Evolutionary conservation across 208 protist genomes (phyloP).

Genomic region (Wallacemonas sp.): DNA sequence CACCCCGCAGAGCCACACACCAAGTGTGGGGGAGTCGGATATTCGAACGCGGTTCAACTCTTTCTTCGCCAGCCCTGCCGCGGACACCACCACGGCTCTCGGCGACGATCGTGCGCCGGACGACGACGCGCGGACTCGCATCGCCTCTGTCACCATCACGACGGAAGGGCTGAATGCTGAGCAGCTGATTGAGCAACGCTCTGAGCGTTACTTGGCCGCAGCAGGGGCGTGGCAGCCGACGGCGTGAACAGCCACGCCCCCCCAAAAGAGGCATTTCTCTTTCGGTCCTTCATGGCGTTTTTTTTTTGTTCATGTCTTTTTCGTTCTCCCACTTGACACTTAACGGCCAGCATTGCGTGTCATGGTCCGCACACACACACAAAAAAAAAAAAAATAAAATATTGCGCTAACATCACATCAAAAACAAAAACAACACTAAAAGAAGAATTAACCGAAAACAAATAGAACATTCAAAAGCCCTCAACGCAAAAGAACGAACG

Average conservation of each 20-base stretch:
- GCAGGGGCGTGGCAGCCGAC: too few relatives aligned
- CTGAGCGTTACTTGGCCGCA: neutral
- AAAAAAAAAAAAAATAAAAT: neutral
- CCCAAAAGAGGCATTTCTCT: too few relatives aligned
- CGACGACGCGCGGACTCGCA: neutral
- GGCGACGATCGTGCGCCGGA: neutral
- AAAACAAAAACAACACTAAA: neutral
- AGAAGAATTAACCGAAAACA: neutral
- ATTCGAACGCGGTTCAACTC: slow-evolving; percentile 9
- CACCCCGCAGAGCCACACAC: neutral
- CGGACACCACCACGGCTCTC: neutral
- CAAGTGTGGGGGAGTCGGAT: neutral
- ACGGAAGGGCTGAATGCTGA: neutral
- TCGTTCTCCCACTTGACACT: too few relatives aligned
- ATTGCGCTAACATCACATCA: too few relatives aligned
- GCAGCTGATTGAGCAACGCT: neutral
- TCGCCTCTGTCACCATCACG: neutral
- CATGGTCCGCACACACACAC: neutral
- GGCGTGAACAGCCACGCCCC: too few relatives aligned
- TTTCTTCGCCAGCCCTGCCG: neutral
- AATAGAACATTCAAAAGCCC: too few relatives aligned
- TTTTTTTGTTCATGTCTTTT: too few relatives aligned
- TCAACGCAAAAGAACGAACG: too few relatives aligned
- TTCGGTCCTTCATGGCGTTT: too few relatives aligned
- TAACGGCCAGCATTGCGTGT: neutral